Conservation (phyloP, 768 basidiomycete species). For the Pulveroboletus frians region DNA sequence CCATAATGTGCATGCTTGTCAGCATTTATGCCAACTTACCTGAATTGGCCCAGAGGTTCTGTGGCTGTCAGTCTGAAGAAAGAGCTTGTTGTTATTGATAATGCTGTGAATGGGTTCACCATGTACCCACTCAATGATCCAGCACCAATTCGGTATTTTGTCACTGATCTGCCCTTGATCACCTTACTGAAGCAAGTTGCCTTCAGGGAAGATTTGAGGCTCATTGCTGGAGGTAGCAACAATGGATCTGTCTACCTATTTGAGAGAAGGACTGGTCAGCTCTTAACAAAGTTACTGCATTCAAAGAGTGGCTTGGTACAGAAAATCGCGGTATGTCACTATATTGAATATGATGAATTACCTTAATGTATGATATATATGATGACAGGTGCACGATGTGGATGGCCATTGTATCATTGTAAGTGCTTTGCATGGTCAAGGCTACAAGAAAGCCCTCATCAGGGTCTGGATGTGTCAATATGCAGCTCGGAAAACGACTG, state of each 20-base stretch:
- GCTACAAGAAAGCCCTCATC: not conserved
- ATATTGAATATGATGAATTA: not conserved
- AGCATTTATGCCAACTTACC: not conserved
- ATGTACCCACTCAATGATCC: conserved; percentile 1
- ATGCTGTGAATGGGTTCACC: conserved; percentile 4
- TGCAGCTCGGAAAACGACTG: not conserved
- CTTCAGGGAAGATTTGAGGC: conserved; percentile 5
- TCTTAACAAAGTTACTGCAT: not conserved
- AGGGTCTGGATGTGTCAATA: not conserved
- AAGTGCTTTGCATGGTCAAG: not conserved
- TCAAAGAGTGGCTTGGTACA: not conserved
- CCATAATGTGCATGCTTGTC: conserved; percentile 3
- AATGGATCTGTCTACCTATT: conserved; percentile 6
- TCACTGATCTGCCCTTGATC: conserved; percentile 1
- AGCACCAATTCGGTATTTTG: not conserved
- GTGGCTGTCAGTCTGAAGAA: not conserved
- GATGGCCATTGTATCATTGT: conserved; percentile 2
- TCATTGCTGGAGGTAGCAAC: conserved; percentile 8
- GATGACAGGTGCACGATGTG: not conserved
- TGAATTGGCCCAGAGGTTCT: not conserved
- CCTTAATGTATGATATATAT: not conserved
- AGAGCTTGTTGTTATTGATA: conserved; percentile 6
- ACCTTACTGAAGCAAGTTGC: conserved; percentile 7
- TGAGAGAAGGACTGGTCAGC: conserved; percentile 1
- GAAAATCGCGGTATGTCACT: not conserved